Evolutionary conservation across 2,329 filamentous ascomycete species (phyloP), one percentile per base, ranked within the genome.

Genomic region (Phialophora tarda): DNA sequence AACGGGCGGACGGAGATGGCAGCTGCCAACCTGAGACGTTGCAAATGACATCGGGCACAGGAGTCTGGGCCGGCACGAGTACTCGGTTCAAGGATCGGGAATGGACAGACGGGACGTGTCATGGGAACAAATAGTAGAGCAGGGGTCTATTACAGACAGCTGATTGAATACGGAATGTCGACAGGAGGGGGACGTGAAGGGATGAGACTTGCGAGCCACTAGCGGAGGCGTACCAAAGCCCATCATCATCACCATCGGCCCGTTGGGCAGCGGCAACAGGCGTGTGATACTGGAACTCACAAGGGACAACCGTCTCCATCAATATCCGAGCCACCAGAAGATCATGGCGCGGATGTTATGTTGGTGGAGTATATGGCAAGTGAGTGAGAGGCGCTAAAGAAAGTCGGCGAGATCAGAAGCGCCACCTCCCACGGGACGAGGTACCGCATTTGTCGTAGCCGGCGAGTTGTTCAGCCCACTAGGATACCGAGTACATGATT

Each of bases 371-470:
- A n/a, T n/a, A 44, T 44, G 38, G 5, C 38, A 44, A 7, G 38
- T 44, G 17, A 21, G 38, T 44, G 17, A n/a, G 38, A 44, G 14
- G 38, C 38, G 38, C 38, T 44, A 44, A 11, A 44, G 14, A 44
- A n/a, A 41, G 14, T 44, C 38, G 17, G 14, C 14, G 38, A 44
- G 21, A 44, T 44, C 17, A 44, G 14, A n/a, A 44, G 38, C 38
- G 38, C 38, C 38, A 44, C 38, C 17, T 44, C 38, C 38, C 38
- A 44, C 26, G 57, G 57, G 21, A 32, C 38, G n/a, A 59, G 23
- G 47, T 59, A 50, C 57, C 57, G 17, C 57, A 59, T 59, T n/a
- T 26, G 57, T 32, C 57, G 41, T 59, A 59, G 38, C 38, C 38
- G 38, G 5, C 38, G 17, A 44, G 38, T 44, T 17, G 38, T 17